Evolutionary conservation across 176 grass and related monocot genomes (phyloP), one percentile per base, ranked within the genome.

Genomic region (Aechmea fasciata): DNA sequence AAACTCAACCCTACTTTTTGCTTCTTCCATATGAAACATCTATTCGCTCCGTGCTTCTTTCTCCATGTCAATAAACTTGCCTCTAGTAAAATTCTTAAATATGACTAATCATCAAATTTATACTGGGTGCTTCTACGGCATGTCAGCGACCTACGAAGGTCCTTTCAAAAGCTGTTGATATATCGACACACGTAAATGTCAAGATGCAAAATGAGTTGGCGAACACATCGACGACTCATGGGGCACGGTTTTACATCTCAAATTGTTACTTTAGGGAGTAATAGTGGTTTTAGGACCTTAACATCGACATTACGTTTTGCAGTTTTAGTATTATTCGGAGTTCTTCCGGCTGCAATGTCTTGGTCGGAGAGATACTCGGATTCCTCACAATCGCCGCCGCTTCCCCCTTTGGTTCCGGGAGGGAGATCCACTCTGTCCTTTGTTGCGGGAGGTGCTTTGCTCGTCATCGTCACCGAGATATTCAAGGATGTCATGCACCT

Each of bases 361-460:
- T 96, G 92, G 92, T 96, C 92, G 23, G 92, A 96, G 83, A 91
- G 92, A 79, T 87, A 96, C 62, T 92, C 79, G 47, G 57, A 70
- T 66, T 51, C 70, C 53, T 79, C 90, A 66, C 69, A 81, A 87
- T 68, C 77, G 41, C 73, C 84, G 48, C 62, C 57, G 62, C 52
- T 80, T 25, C 74, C 83, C 13, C 77, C 50, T 63, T 29, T 91
- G 49, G 85, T 89, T 70, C 88, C 92, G 62, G 86, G 92, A 85
- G 88, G 88, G 22, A 92, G 85, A 85, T 14, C 78, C 41, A 87
- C 85, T 69, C 81, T 92, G 5, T 70, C 64, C 11, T 59, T 83
- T 67, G 69, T 96, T 49, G 75, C 78, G 68, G 83, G 88, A 20
- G 78, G 83, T 18, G 86, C 93, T 24, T 63, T 87, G 64, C 11